These are phyloP conservation scores for Aurifilum marmelostoma DNA, from an alignment of 2,329 filamentous ascomycete species.

Conservation along the genomic window DNA sequence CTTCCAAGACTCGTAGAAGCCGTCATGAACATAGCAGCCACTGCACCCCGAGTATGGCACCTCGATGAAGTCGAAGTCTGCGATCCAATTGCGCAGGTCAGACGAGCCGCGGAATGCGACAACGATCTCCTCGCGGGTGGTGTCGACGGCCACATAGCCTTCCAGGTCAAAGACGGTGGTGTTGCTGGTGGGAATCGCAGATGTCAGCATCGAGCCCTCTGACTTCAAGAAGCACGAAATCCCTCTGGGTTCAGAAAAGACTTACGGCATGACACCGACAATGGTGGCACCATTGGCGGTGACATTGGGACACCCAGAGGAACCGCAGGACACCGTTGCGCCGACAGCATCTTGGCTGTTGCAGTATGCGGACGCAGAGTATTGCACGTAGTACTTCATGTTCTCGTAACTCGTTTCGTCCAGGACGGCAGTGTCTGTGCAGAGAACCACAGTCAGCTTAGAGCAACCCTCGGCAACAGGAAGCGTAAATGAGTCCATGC, in stretches of 20 bases:
- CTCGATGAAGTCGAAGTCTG: conserved; percentile 52
- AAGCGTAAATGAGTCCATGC: background rate
- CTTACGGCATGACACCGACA: conserved; percentile 47
- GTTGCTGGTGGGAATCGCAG: conserved; percentile 21
- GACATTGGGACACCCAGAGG: conserved; percentile 48
- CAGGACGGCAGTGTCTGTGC: conserved; percentile 31
- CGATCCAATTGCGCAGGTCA: conserved; percentile 64
- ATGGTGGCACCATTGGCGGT: conserved; percentile 48
- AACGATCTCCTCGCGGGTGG: conserved; percentile 56
- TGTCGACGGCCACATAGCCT: conserved; percentile 57
- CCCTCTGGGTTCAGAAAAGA: background rate
- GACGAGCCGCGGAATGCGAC: conserved; percentile 62
- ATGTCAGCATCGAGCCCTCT: background rate
- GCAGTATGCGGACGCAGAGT: conserved; percentile 57
- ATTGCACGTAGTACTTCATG: conserved; percentile 55
- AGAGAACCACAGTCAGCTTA: background rate
- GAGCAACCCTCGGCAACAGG: background rate
- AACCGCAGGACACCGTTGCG: conserved; percentile 47
- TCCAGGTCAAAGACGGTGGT: conserved; percentile 40
- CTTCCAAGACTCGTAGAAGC: conserved; percentile 63
- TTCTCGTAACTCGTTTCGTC: conserved; percentile 41
- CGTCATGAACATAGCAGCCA: conserved; percentile 57
- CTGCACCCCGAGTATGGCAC: conserved; percentile 34
- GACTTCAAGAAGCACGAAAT: background rate
- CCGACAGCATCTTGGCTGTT: conserved; percentile 48